These are phyloP conservation scores for Talaromyces sp. DNA, from an alignment of 2,329 filamentous ascomycete species.

Conservation along the genomic window DNA sequence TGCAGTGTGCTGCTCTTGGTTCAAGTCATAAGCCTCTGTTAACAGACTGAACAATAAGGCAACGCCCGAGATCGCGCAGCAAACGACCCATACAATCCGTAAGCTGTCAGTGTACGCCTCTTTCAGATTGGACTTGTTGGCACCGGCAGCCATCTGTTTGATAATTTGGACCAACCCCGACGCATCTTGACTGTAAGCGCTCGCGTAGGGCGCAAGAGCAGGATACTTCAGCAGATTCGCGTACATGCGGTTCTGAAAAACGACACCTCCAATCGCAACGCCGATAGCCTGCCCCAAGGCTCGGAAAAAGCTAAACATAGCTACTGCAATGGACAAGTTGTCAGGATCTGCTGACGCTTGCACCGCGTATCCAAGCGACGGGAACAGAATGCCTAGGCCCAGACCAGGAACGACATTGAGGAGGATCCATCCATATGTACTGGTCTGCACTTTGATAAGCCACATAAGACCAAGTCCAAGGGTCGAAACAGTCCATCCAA, in stretches of 20 bases:
- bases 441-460: conserved; percentile 46
- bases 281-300: conserved; percentile 67
- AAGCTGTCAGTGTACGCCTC: conserved; percentile 58
- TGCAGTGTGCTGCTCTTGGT: conserved; percentile 37
- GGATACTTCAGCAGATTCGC: conserved; percentile 54
- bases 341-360: conserved; percentile 62
- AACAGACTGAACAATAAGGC: conserved; percentile 56
- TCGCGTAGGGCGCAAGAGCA: conserved; percentile 51
- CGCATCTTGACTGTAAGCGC: conserved; percentile 59
- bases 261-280: conserved; percentile 67
- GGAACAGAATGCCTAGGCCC: conserved; percentile 67
- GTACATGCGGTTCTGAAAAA: conserved; percentile 69
- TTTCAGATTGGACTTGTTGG: conserved; percentile 49
- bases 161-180: conserved; percentile 63
- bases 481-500: conserved; percentile 63
- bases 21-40: conserved; percentile 54
- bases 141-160: conserved; percentile 53
- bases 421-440: conserved; percentile 60
- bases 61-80: conserved; percentile 56
- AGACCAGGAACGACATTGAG: conserved; percentile 62
- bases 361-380: conserved; percentile 64
- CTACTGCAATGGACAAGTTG: conserved; percentile 63
- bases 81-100: conserved; percentile 59
- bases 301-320: conserved; percentile 69
- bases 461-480: conserved; percentile 58